phyloP scores from a whole-genome alignment of 176 grass and related monocot species.

The Aegilops longissima region DNA sequence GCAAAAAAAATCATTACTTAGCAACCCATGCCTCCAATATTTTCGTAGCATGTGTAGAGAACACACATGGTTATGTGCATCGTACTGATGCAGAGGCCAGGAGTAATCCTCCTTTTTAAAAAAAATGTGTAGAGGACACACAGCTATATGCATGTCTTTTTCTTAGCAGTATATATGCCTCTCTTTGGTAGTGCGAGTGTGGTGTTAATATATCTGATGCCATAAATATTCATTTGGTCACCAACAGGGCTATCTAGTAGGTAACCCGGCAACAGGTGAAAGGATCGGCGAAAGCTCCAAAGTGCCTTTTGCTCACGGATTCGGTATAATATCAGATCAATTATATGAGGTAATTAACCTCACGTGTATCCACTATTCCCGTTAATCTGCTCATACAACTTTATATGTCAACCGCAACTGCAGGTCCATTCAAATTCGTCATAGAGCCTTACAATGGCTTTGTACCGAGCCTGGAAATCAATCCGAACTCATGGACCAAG shows the following conservation, averaged over 20 bases:
- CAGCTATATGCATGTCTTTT: too few species aligned
- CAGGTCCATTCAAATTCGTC: conserved; percentile 40
- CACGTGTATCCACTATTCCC: not conserved
- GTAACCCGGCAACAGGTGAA: conserved; percentile 43
- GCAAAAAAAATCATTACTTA: too few species aligned
- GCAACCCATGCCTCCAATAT: too few species aligned
- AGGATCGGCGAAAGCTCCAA: not conserved
- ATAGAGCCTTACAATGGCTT: conserved; percentile 38
- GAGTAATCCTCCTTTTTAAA: too few species aligned
- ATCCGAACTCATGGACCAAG: conserved; percentile 61
- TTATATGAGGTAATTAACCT: conserved; percentile 44
- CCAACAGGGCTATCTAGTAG: conserved; percentile 42
- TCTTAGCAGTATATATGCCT: too few species aligned
- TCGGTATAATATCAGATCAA: conserved; percentile 59
- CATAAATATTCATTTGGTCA: not conserved
- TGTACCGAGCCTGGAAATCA: conserved; percentile 40
- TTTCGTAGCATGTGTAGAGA: too few species aligned
- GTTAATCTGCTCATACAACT: not conserved
- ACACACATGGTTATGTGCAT: too few species aligned
- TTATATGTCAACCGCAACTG: not conserved
- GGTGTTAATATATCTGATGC: too few species aligned
- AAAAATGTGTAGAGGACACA: too few species aligned
- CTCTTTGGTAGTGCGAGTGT: too few species aligned
- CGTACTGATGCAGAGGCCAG: too few species aligned
- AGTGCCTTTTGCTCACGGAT: conserved; percentile 54